These are phyloP conservation scores for Helotiales sp. DNA, from an alignment of 2,329 filamentous ascomycete genomes.

Conservation along the genomic window DNA sequence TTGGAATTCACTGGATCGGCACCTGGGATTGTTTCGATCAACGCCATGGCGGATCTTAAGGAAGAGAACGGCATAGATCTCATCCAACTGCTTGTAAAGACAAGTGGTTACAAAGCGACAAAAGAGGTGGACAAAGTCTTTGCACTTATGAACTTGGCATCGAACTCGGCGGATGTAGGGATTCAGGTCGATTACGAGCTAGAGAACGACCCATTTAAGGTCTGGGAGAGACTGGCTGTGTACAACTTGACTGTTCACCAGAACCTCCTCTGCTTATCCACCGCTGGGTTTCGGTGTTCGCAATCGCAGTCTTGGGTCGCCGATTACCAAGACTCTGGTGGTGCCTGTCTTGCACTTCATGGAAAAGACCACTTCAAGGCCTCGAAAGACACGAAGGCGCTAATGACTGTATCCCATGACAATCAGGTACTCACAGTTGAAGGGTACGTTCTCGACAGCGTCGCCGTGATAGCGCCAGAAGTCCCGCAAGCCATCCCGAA, in stretches of 20 bases:
- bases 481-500: neutral
- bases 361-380: neutral
- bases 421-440: neutral
- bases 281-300: neutral
- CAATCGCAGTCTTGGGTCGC: conserved; percentile 2
- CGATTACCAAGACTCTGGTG: neutral
- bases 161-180: neutral
- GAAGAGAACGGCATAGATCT: conserved; percentile 1
- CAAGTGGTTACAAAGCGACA: conserved; percentile 1
- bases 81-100: neutral
- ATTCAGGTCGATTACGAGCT: conserved; percentile 1
- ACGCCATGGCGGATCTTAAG: conserved; percentile 6
- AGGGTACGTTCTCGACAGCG: neutral
- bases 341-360: conserved; percentile 1
- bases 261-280: conserved; percentile 2
- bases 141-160: conserved; percentile 6
- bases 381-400: neutral
- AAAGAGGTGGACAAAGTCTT: conserved; percentile 10
- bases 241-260: neutral
- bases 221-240: conserved; percentile 5
- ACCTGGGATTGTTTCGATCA: conserved; percentile 9
- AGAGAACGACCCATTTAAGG: neutral
- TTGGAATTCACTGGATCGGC: neutral
- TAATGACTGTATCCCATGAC: neutral
- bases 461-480: neutral